A percentile compares a stretch with the other conserved stretches of the same genome.
Conservation (phyloP, 2,329 filamentous ascomycete genomes). For the Fusarium sp. region DNA sequence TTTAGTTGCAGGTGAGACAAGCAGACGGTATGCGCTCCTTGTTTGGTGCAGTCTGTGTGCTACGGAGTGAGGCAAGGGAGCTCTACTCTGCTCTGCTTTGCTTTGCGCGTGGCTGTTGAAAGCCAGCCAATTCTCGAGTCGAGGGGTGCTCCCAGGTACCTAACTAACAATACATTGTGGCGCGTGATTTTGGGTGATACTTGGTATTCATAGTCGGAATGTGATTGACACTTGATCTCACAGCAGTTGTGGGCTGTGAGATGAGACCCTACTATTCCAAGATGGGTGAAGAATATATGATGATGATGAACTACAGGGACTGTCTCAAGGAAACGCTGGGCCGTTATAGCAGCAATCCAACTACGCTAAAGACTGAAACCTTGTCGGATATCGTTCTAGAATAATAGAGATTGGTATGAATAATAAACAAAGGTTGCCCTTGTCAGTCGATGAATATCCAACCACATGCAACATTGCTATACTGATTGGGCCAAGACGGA, state of each 20-base stretch:
- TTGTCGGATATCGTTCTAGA: conserved; percentile 31
- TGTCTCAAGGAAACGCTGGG: conserved; percentile 19
- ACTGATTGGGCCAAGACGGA: neutral
- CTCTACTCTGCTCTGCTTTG: conserved; percentile 6
- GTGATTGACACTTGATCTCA: conserved; percentile 32
- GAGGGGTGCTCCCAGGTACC: conserved; percentile 16
- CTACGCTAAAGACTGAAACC: conserved; percentile 27
- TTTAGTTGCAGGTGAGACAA: conserved; percentile 38
- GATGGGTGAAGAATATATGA: conserved; percentile 9
- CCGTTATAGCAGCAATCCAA: conserved; percentile 2
- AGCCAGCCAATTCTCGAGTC: conserved; percentile 29
- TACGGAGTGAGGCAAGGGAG: conserved; percentile 37
- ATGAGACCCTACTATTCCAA: conserved; percentile 22
- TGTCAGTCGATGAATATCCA: neutral
- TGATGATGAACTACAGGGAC: conserved; percentile 2
- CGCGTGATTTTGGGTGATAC: conserved; percentile 18
- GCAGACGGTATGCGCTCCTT: conserved; percentile 26
- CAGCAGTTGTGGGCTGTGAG: conserved; percentile 14
- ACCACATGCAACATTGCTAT: neutral
- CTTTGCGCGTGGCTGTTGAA: conserved; percentile 18
- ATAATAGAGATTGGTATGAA: conserved; percentile 15
- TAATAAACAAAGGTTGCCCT: neutral
- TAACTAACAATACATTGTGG: conserved; percentile 30
- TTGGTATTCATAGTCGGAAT: conserved; percentile 31
- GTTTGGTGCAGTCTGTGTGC: conserved; percentile 9